Base-by-base conservation (phyloP, 176 grass and related monocot species). In the Zoysia pacifica region DNA sequence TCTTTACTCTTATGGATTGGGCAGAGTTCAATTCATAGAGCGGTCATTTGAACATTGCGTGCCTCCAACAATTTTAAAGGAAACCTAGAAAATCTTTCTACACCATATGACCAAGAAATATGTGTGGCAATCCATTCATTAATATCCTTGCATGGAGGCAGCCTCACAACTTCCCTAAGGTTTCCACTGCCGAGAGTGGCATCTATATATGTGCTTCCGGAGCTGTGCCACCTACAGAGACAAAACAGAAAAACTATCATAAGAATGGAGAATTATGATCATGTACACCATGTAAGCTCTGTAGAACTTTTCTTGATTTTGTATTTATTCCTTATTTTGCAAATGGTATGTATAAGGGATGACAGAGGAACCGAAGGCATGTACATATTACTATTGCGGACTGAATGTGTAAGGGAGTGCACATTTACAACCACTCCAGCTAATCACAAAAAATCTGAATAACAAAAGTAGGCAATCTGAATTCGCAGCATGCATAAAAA, bases 51-150 rank as follows among this genome's bases (percentile, higher is more conserved):
- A n/a, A n/a, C n/a, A n/a, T n/a, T n/a, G n/a, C n/a, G n/a, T n/a
- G n/a, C n/a, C n/a, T n/a, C n/a, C n/a, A n/a, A n/a, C n/a, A n/a
- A n/a, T n/a, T n/a, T n/a, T n/a, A n/a, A n/a, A n/a, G n/a, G n/a
- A n/a, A n/a, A n/a, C n/a, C n/a, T n/a, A n/a, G n/a, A n/a, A n/a
- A n/a, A n/a, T n/a, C n/a, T n/a, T n/a, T n/a, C n/a, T n/a, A n/a
- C n/a, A n/a, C n/a, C n/a, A n/a, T n/a, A n/a, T n/a, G n/a, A n/a
- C n/a, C n/a, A n/a, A n/a, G n/a, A n/a, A n/a, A n/a, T n/a, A n/a
- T n/a, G n/a, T n/a, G n/a, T n/a, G n/a, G 96, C 96, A 73, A 99
- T 90, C 96, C 96, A 99, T 81, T 99, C 96, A 80, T 99, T 91
- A 74, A 99, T 86, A 81, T 99, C 96, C 80, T 99, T 92, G 65